Percentiles rank a stretch among this genome's conserved stretches.
These are phyloP conservation scores for Balamuthia mandrillaris DNA, from an alignment of 208 protist species.

Conservation along the genomic window DNA sequence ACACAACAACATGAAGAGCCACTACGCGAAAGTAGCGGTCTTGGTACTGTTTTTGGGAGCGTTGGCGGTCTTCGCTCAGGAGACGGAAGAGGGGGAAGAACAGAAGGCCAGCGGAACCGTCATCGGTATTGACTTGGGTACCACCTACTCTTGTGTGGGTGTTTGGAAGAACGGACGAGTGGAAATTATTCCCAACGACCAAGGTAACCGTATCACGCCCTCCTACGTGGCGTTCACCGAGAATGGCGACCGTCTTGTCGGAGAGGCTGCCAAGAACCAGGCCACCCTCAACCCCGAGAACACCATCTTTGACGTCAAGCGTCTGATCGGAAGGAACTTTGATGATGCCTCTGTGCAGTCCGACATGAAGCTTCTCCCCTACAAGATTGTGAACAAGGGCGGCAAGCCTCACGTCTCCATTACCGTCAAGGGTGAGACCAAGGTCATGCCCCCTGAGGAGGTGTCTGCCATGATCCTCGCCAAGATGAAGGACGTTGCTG, in stretches of 20 bases:
- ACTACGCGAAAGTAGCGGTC: no score
- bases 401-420: constrained; percentile 84
- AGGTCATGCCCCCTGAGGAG: constrained; percentile 91
- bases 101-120: not conserved
- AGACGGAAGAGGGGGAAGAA: not conserved
- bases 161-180: constrained; percentile 66
- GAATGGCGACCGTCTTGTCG: constrained; percentile 77
- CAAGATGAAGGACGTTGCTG: constrained; percentile 95
- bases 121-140: constrained; percentile 74
- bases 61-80: not conserved
- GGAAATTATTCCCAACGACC: constrained; percentile 81
- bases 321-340: constrained; percentile 82
- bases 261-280: constrained; percentile 88
- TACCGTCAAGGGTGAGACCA: constrained; percentile 75
- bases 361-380: constrained; percentile 92
- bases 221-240: constrained; percentile 97
- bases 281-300: constrained; percentile 83
- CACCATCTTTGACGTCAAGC: constrained; percentile 89
- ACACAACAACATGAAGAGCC: no score
- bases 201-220: constrained; percentile 98
- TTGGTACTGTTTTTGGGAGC: not conserved
- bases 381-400: constrained; percentile 83
- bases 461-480: constrained; percentile 92
- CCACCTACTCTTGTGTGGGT: constrained; percentile 75
- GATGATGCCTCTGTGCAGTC: constrained; percentile 82